Evolutionary conservation across 2,329 filamentous ascomycete species (phyloP).

Genomic region (Ophidiomyces ophidiicola): DNA sequence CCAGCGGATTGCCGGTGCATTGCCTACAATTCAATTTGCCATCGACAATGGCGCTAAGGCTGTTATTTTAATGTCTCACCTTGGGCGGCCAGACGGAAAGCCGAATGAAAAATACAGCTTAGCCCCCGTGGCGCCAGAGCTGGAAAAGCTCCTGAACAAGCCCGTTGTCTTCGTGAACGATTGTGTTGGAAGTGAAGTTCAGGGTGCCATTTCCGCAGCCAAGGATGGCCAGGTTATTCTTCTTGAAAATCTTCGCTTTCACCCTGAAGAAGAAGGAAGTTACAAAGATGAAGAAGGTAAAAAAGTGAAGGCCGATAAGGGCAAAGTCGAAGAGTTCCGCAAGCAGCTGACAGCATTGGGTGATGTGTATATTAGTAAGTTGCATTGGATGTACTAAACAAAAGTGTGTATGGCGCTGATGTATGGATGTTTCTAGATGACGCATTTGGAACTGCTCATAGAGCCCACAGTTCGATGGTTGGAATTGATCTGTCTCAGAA

Average conservation of each 20-base stretch:
- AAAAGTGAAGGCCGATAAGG: conserved; percentile 96
- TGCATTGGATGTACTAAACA: not conserved
- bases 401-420: not conserved
- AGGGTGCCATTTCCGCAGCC: conserved; percentile 77
- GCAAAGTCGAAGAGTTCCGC: conserved; percentile 81
- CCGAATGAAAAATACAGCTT: conserved; percentile 87
- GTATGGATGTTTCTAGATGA: conserved; percentile 72
- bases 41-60: conserved; percentile 81
- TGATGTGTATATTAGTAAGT: conserved; percentile 88
- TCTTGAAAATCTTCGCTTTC: conserved; percentile 96
- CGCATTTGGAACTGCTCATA: conserved; percentile 95
- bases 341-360: conserved; percentile 89
- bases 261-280: conserved; percentile 95
- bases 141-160: conserved; percentile 79
- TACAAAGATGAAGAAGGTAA: conserved; percentile 87
- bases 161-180: conserved; percentile 80
- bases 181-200: conserved; percentile 78
- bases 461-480: conserved; percentile 98
- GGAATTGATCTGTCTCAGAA: conserved; percentile 91
- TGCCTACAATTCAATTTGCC: conserved; percentile 91
- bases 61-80: conserved; percentile 95
- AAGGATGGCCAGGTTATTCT: conserved; percentile 72
- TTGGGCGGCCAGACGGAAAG: conserved; percentile 87
- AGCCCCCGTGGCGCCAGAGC: conserved; percentile 77
- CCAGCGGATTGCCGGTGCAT: conserved; percentile 92